Evolutionary conservation across 176 grass and related monocot genomes (phyloP), one percentile per base, ranked within the genome.

Genomic region (Hordeum marinum): DNA sequence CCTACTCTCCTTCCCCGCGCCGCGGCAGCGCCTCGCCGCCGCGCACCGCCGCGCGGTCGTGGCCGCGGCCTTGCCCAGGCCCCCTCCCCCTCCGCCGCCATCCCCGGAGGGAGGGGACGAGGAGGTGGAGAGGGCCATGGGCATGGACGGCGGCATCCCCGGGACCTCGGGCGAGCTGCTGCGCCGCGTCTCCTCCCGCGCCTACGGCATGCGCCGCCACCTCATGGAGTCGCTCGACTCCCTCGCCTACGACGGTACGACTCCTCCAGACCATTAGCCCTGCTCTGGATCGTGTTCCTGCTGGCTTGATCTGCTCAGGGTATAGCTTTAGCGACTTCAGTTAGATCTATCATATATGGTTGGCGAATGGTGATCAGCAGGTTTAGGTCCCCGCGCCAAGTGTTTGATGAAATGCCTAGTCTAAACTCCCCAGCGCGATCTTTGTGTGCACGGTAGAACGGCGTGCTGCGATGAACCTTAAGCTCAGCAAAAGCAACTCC

Each of bases 141-240:
- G 90, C 7, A 92, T 98, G 91, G 93, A 94, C 55, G 91, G 91
- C 0, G 86, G 90, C 46, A 98, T 98, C 72, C 93, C 93, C 0
- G 89, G 96, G 27, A 94, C 93, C 50, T 96, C 96, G 3, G 93
- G 91, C 57, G 96, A 98, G 91, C 94, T 98, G 63, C 89, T 96
- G 77, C 82, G 93, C 78, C 85, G 84, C 23, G 89, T 98, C 77
- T 98, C 96, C 73, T 98, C 96, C 39, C 96, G 91, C 64, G 93
- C 96, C 15, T 98, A 96, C 87, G 93, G 94, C 82, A 94, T 98
- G 91, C 91, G 95, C 35, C 90, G 95, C 4, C 84, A 93, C 63
- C 88, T 98, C 71, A 92, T 98, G 77, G 89, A 98, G 55, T 92
- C 93, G 17, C 89, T 95, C 54, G 89, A 98, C 63, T 92, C 93